Conservation (phyloP, 345 rosid genomes). For the Sonneratia caseolaris region DNA sequence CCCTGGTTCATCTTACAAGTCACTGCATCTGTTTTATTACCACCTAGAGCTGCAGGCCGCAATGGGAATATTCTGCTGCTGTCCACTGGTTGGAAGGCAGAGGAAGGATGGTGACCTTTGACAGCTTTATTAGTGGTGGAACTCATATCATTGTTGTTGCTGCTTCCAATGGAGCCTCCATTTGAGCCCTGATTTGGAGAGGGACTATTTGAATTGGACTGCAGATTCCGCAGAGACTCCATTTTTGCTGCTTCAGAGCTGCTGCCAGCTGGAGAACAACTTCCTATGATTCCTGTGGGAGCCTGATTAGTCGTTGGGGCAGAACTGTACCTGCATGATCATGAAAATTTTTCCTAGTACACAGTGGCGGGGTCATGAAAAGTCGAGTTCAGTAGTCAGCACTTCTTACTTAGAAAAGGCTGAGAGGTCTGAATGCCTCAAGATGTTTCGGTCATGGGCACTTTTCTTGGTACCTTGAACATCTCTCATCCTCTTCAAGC, state of each 20-base stretch:
- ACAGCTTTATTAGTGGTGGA: constrained; percentile 28
- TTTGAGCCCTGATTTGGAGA: constrained; percentile 24
- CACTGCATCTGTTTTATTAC: constrained; percentile 15
- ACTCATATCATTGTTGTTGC: constrained; percentile 34
- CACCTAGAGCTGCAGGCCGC: constrained; percentile 11
- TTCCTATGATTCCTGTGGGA: constrained; percentile 27
- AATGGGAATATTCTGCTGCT: constrained; percentile 13
- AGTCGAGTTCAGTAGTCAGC: background rate
- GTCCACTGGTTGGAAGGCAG: constrained; percentile 22
- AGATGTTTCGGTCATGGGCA: constrained; percentile 23
- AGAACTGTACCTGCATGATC: constrained; percentile 31
- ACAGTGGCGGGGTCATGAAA: background rate
- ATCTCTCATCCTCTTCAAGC: constrained; percentile 34
- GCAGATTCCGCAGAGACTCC: constrained; percentile 23
- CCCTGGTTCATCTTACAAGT: constrained; percentile 4
- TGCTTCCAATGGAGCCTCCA: constrained; percentile 24
- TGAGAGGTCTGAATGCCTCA: constrained; percentile 39
- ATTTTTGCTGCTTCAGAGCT: constrained; percentile 34
- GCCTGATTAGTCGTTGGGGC: constrained; percentile 26
- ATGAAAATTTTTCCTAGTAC: background rate
- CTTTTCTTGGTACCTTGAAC: constrained; percentile 7
- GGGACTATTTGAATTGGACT: constrained; percentile 24
- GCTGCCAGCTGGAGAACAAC: constrained; percentile 34
- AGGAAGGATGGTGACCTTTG: constrained; percentile 20
- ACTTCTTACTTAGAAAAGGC: constrained; percentile 42